Base-by-base conservation (phyloP, 768 basidiomycete species). In the Mycena alexandri region DNA sequence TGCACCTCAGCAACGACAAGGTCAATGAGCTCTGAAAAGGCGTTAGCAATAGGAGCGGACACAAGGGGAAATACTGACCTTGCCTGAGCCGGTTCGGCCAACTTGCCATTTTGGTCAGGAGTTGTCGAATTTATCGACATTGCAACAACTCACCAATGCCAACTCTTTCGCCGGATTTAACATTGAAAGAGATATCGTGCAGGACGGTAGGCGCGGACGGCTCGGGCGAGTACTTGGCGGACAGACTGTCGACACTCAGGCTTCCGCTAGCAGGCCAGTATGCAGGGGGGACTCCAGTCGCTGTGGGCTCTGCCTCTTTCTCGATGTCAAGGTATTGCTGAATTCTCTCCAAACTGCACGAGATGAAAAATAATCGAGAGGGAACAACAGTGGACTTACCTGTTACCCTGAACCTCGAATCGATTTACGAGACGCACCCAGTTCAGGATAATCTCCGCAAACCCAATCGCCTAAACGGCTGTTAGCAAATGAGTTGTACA, bases 181-280 rank as follows among this genome's bases (percentile, higher is more conserved):
- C 80, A 21, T 77, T 75, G 61, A 87, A 82, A 5, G 75, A 75
- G 22, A 68, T 42, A 24, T 58, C 44, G n/a, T 68, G 61, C 51
- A 68, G 29, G 13, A 68, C 56, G 1, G 43, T 44, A 5, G 44
- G 46, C 4, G 59, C 68, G 12, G 38, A 14, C 11, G 11, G 11
- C 3, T 69, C 68, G 5, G 58, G 22, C 21, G 81, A 79, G 67
- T 84, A 84, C 12, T 73, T 70, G 16, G 84, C 84, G 4, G 76
- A 79, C 2, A 85, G 72, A 29, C 81, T 80, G 34, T 86, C 80
- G 17, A 85, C 79, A 24, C 75, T 69, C 55, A 86, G 77, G 25
- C 76, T 73, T 19, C 85, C 85, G 2, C 81, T 81, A 2, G 85
- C 77, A 0, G 85, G 85, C 85, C 85, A 86, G 46, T 83, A 81